Conservation (phyloP, 208 protist species). For the Trypanosomatidae sp. region DNA sequence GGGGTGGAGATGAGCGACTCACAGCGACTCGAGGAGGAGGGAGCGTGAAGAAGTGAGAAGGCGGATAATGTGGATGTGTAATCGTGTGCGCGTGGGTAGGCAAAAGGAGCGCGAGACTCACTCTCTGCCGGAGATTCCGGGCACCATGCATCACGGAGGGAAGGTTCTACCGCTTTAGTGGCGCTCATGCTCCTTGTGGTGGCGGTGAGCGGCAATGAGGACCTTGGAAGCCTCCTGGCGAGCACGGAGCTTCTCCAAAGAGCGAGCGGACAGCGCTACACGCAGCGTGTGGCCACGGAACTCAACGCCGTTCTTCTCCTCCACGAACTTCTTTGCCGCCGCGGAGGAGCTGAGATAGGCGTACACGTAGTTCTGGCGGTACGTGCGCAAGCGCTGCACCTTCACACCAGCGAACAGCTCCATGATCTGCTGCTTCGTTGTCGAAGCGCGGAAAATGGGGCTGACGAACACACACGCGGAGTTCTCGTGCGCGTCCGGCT, state of each 20-base stretch:
- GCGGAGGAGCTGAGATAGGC: slow-evolving; percentile 75
- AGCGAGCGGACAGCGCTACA: slow-evolving; percentile 64
- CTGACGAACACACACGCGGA: slow-evolving; percentile 77
- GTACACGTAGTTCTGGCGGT: slow-evolving; percentile 84
- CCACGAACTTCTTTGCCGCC: slow-evolving; percentile 65
- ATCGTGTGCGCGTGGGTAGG: background rate
- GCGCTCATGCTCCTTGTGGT: slow-evolving; percentile 36
- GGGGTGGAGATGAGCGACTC: background rate
- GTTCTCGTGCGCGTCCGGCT: slow-evolving; percentile 70
- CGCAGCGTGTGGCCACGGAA: slow-evolving; percentile 79
- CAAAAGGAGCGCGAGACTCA: background rate
- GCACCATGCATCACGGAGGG: background rate
- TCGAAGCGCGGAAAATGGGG: slow-evolving; percentile 79
- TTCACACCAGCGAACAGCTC: slow-evolving; percentile 73
- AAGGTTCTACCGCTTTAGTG: slow-evolving; percentile 4
- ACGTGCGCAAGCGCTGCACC: slow-evolving; percentile 74
- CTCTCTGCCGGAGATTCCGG: slow-evolving; percentile 1
- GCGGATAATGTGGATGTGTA: background rate
- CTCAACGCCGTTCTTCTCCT: slow-evolving; percentile 75
- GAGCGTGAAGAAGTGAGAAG: background rate
- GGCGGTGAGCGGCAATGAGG: slow-evolving; percentile 70
- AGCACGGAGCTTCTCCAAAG: slow-evolving; percentile 67
- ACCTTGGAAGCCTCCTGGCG: slow-evolving; percentile 53
- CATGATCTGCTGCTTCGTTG: slow-evolving; percentile 64
- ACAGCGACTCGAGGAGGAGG: background rate